Percentiles rank a stretch among this genome's conserved stretches.
Conservation (phyloP, 169 alveolate genomes). For the Cyclospora cayetanensis region DNA sequence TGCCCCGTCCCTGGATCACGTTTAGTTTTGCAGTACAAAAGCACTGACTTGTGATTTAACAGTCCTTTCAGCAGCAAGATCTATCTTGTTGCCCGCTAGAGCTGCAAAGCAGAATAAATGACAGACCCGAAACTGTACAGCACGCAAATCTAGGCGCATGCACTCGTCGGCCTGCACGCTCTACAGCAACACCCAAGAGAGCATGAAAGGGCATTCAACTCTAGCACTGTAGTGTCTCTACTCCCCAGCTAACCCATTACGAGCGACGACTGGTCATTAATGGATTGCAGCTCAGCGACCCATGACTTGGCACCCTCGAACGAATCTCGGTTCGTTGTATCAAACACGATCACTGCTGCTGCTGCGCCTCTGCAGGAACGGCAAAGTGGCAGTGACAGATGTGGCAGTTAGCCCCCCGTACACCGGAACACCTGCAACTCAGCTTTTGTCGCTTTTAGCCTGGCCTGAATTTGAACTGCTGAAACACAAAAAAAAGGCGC, state of each 20-base stretch:
- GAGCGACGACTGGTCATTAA: slow-evolving; percentile 75
- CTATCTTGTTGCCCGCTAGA: slow-evolving; percentile 88
- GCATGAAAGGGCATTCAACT: background rate
- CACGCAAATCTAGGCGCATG: background rate
- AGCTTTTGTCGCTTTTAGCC: no score
- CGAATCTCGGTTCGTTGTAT: slow-evolving; percentile 83
- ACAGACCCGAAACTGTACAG: background rate
- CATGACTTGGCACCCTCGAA: slow-evolving; percentile 88
- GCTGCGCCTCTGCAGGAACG: slow-evolving; percentile 85
- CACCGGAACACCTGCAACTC: background rate
- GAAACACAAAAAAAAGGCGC: no score
- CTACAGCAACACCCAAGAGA: background rate
- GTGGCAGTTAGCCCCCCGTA: background rate
- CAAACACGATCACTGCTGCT: slow-evolving; percentile 90
- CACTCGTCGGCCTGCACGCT: background rate
- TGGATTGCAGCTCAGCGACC: slow-evolving; percentile 81
- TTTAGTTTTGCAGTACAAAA: background rate
- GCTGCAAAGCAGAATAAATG: slow-evolving; percentile 69
- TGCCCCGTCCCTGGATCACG: background rate
- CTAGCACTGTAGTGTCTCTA: background rate
- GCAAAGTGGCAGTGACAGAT: background rate
- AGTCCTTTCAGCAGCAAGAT: slow-evolving; percentile 81
- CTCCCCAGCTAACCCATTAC: slow-evolving; percentile 61
- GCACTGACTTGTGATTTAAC: slow-evolving; percentile 77
- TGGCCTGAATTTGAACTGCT: no score